Percentiles rank a stretch among this genome's conserved stretches.
Evolutionary conservation across 1,139 yeast species (phyloP).

Genomic region (Suhomyces panamericanus): DNA sequence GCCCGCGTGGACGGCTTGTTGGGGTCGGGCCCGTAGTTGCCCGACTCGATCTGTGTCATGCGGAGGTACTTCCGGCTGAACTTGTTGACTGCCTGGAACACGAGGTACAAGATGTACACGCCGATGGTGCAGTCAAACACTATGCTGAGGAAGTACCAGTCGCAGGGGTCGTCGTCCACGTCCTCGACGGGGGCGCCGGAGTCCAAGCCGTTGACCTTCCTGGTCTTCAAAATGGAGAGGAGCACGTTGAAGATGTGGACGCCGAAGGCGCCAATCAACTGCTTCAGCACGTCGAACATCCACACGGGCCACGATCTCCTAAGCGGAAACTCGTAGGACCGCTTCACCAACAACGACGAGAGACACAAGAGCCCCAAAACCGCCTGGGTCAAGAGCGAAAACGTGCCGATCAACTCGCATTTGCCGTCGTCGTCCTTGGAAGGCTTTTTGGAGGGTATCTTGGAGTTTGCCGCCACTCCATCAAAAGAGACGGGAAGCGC

Average conservation of each 20-base stretch:
- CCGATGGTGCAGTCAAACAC: slow-evolving; percentile 95
- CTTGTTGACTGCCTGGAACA: slow-evolving; percentile 47
- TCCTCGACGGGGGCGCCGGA: slow-evolving; percentile 9
- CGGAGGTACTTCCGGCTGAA: slow-evolving; percentile 37
- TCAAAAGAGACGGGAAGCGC: slow-evolving; percentile 13
- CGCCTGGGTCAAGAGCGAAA: slow-evolving; percentile 64
- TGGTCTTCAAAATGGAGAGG: slow-evolving; percentile 57
- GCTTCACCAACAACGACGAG: slow-evolving; percentile 69
- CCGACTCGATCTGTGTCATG: slow-evolving; percentile 65
- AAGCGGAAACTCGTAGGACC: slow-evolving; percentile 74
- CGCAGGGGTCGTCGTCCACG: slow-evolving; percentile 59
- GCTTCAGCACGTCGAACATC: slow-evolving; percentile 89
- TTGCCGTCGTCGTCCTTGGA: slow-evolving; percentile 20
- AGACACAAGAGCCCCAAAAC: slow-evolving; percentile 74
- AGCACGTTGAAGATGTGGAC: slow-evolving; percentile 79
- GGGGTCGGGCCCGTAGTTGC: slow-evolving; percentile 67
- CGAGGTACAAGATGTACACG: slow-evolving; percentile 70
- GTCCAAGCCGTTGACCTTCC: slow-evolving; percentile 10
- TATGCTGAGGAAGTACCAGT: slow-evolving; percentile 89
- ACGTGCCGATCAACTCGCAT: slow-evolving; percentile 73
- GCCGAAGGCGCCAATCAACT: slow-evolving; percentile 81
- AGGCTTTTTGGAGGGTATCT: slow-evolving; percentile 6
- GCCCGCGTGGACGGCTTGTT: slow-evolving; percentile 64
- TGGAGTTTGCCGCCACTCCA: background rate
- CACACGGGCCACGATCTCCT: slow-evolving; percentile 86